Conservation (phyloP, 2,329 filamentous ascomycete species). For the Alternaria tenuissima region DNA sequence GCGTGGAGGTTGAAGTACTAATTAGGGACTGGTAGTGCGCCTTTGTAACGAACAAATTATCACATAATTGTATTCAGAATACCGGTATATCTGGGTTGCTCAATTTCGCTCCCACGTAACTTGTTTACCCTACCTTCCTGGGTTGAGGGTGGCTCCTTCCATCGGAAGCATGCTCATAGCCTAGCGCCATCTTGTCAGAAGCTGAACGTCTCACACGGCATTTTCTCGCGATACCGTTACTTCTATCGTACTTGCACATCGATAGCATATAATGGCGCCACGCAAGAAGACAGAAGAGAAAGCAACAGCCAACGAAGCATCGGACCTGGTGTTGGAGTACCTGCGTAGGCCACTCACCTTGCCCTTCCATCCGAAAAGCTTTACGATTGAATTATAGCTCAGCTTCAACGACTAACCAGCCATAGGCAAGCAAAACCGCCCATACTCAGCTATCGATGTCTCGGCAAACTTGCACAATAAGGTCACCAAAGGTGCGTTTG, state of each 20-base stretch:
- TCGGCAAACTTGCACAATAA: slow-evolving; percentile 69
- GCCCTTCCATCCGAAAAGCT: background rate
- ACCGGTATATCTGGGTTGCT: background rate
- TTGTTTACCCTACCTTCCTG: slow-evolving; percentile 15
- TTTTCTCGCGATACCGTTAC: background rate
- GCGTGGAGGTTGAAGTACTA: slow-evolving; percentile 71
- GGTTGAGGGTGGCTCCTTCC: slow-evolving; percentile 22
- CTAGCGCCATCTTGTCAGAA: slow-evolving; percentile 6
- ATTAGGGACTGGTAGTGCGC: background rate
- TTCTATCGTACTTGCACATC: background rate
- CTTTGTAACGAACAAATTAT: background rate
- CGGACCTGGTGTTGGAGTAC: slow-evolving; percentile 59
- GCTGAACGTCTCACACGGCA: background rate
- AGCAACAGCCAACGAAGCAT: slow-evolving; percentile 46
- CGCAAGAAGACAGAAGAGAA: slow-evolving; percentile 51
- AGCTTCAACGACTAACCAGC: slow-evolving; percentile 7
- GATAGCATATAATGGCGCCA: slow-evolving; percentile 40
- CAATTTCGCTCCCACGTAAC: too few relatives aligned
- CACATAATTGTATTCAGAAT: background rate
- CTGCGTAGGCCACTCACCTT: slow-evolving; percentile 53
- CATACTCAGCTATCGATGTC: slow-evolving; percentile 66
- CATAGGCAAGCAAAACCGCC: slow-evolving; percentile 61
- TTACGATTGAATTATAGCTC: background rate
- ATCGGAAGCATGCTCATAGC: slow-evolving; percentile 4
- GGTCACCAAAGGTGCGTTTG: slow-evolving; percentile 61